Percentiles rank a stretch among this genome's conserved stretches.
Evolutionary conservation across 2,329 filamentous ascomycete species (phyloP).

Genomic region (Claviceps sp.): DNA sequence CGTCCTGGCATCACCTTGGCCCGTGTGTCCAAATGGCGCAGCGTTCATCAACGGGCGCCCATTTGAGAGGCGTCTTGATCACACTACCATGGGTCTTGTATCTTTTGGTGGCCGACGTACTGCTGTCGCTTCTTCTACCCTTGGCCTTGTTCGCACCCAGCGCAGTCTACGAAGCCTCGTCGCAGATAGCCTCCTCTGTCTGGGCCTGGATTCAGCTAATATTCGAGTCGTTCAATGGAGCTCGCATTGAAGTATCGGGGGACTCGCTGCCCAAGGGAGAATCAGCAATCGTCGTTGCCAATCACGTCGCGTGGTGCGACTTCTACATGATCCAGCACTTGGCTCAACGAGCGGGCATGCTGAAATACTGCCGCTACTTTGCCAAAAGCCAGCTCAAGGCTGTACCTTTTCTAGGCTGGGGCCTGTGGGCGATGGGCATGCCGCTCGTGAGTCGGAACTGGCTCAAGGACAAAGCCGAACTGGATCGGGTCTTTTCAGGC

Average conservation of each 20-base stretch:
- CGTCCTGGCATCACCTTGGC: background rate
- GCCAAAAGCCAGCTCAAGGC: constrained; percentile 44
- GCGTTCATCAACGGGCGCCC: constrained; percentile 15
- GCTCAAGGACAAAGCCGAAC: constrained; percentile 40
- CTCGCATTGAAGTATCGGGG: constrained; percentile 38
- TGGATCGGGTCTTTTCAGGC: constrained; percentile 42
- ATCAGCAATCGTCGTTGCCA: constrained; percentile 45
- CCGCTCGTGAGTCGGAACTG: constrained; percentile 48
- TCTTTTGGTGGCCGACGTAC: constrained; percentile 36
- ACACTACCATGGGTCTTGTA: constrained; percentile 38
- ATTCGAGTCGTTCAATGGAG: constrained; percentile 41
- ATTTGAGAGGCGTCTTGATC: constrained; percentile 29
- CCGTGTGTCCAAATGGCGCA: constrained; percentile 7
- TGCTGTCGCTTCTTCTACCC: constrained; percentile 34
- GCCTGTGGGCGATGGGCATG: constrained; percentile 52
- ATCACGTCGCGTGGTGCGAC: constrained; percentile 49
- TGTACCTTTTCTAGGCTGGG: constrained; percentile 50
- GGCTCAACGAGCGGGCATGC: constrained; percentile 40
- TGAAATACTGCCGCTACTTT: constrained; percentile 48
- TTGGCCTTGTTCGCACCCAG: constrained; percentile 33
- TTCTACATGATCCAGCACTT: constrained; percentile 52
- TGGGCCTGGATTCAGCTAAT: constrained; percentile 45
- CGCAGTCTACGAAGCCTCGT: constrained; percentile 39
- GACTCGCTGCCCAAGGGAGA: constrained; percentile 38
- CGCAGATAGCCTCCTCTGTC: constrained; percentile 36